Percentiles rank a stretch among this genome's conserved stretches.
phyloP scores from a whole-genome alignment of 2,329 filamentous ascomycete genomes.

The Akanthomyces dipterigenus region DNA sequence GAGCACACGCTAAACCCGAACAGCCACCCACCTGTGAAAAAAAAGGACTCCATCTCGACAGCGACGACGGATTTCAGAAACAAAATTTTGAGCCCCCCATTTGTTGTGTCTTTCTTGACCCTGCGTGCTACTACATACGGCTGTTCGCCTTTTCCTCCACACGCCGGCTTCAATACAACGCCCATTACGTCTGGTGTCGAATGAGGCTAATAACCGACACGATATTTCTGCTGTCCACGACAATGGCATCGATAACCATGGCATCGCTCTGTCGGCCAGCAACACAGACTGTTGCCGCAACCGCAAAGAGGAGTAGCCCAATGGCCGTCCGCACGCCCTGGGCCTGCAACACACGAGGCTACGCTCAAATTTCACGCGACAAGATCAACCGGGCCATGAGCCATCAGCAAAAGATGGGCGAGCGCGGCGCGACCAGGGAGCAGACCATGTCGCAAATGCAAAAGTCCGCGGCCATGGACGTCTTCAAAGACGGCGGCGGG shows the following conservation, averaged over 20 bases:
- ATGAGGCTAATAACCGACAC: neutral
- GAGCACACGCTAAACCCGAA: neutral
- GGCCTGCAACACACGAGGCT: neutral
- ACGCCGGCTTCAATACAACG: neutral
- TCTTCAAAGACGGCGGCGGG: constrained; percentile 26
- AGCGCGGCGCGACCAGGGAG: constrained; percentile 19
- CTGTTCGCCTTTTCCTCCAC: neutral
- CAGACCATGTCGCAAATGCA: constrained; percentile 26
- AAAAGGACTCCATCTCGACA: neutral
- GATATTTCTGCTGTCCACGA: neutral
- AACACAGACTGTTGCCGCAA: neutral
- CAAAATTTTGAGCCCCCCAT: no score
- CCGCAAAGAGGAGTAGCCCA: neutral
- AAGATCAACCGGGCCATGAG: neutral
- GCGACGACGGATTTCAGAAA: neutral
- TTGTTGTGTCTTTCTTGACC: neutral
- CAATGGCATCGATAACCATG: constrained; percentile 2
- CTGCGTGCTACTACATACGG: neutral
- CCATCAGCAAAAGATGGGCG: neutral
- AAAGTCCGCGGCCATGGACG: constrained; percentile 25
- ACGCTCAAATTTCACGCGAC: neutral
- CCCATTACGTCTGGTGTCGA: neutral
- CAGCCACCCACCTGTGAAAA: neutral
- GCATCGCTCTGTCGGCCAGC: neutral
- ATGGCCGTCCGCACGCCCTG: neutral